A percentile compares a stretch with the other conserved stretches of the same genome.
Evolutionary conservation across 2,329 filamentous ascomycete genomes (phyloP).

Genomic region (Fusarium fujikuroi): DNA sequence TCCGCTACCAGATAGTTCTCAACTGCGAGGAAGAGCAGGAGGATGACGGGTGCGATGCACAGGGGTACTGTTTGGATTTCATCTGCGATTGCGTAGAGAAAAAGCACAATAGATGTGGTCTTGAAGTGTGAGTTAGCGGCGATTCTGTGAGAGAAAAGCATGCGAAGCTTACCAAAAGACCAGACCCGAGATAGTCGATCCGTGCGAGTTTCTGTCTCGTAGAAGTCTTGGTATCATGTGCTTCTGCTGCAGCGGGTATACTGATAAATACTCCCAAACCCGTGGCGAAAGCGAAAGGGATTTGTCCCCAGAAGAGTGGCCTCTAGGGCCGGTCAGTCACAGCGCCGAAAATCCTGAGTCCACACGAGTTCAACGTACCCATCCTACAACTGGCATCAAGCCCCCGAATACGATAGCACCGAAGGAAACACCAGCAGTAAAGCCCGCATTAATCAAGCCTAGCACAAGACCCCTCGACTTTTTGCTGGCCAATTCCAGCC

Average conservation of each 20-base stretch:
- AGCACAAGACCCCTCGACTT: conserved; percentile 77
- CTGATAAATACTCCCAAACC: conserved; percentile 72
- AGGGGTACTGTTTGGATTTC: conserved; percentile 70
- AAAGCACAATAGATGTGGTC: conserved; percentile 73
- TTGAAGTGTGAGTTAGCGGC: conserved; percentile 44
- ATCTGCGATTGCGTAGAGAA: conserved; percentile 77
- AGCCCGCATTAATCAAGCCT: conserved; percentile 77
- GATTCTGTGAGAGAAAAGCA: background rate
- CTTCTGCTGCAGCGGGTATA: conserved; percentile 61
- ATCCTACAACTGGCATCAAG: conserved; percentile 71
- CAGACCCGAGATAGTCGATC: conserved; percentile 80
- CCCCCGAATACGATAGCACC: conserved; percentile 78
- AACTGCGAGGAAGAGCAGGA: conserved; percentile 67
- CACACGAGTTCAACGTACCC: conserved; percentile 63
- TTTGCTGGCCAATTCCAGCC: conserved; percentile 77
- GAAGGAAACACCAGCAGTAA: conserved; percentile 76
- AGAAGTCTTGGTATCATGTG: conserved; percentile 41
- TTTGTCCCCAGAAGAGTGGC: conserved; percentile 77
- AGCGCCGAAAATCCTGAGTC: background rate
- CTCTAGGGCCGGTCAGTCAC: conserved; percentile 58
- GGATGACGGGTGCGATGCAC: conserved; percentile 62
- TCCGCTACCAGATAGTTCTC: conserved; percentile 73
- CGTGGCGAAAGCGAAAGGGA: conserved; percentile 69
- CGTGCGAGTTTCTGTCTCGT: conserved; percentile 65
- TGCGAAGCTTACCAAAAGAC: conserved; percentile 65